Base-by-base conservation (phyloP, 148 eudicot genomes). In the Fagopyrum esculentum region DNA sequence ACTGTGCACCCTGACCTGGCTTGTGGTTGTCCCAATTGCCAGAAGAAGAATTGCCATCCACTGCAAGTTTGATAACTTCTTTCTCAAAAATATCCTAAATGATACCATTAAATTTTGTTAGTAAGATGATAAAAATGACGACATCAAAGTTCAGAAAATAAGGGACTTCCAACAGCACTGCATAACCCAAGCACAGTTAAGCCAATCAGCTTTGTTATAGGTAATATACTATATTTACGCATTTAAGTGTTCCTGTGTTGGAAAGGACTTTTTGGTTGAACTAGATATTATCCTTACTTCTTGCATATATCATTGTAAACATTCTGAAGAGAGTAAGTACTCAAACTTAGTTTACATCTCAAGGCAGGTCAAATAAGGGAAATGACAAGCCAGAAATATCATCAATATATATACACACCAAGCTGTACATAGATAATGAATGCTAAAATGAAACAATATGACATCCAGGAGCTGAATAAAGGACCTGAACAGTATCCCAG, bases 21-120 rank as follows among this genome's bases (percentile, higher is more conserved):
- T 93, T 60, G 97, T 93, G 50, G 98, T 93, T 69, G 98, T 93
- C 69, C 98, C 98, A 72, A 93, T 79, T 77, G 98, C 97, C 86
- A 93, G 78, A 69, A 93, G 80, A 70, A 89, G 71, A 74, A 93
- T 84, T 35, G 93, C 98, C 93, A 91, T 86, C 98, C 98, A 91
- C 82, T 91, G 98, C 89, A 93, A 83, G 80, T 87, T 89, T 69
- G 98, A 86, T 30, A 93, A 86, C 85, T 86, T 91, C 89, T 83
- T 89, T 87, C 82, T 86, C 79, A 93, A 80, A 81, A 93, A 91
- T 80, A 93, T 81, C 89, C 98, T 86, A 76, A 43, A 76, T 45
- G 63, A 74, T 80, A 29, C 13, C 43, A 63, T 11, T 51, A 51
- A 11, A 51, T 3, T 3, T 51, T 16, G 4, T 51, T 51, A 51